These are phyloP conservation scores for Ascochyta koolunga DNA, from an alignment of 2,329 filamentous ascomycete species.

Conservation along the genomic window DNA sequence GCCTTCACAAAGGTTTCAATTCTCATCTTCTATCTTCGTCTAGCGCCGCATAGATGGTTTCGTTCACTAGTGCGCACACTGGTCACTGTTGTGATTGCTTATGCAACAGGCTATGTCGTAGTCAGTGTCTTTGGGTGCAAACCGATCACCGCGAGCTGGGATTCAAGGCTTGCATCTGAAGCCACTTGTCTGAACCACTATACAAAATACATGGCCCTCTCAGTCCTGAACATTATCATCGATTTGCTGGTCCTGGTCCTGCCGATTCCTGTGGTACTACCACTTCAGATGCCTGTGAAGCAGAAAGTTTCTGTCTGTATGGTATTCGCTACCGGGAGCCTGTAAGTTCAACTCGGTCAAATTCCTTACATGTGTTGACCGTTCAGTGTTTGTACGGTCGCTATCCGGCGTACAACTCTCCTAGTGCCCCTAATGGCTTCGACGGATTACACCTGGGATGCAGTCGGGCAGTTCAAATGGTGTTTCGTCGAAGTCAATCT, in stretches of 20 bases:
- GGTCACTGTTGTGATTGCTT: conserved; percentile 1
- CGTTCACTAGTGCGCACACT: conserved; percentile 3
- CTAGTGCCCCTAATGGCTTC: neutral
- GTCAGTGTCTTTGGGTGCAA: conserved; percentile 6
- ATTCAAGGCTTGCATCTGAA: neutral
- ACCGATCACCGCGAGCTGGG: conserved; percentile 11
- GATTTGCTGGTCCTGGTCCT: conserved; percentile 5
- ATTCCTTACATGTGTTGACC: neutral
- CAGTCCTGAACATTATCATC: conserved; percentile 16
- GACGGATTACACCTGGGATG: conserved; percentile 10
- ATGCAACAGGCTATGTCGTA: conserved; percentile 10
- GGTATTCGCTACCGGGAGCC: neutral
- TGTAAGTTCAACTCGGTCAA: neutral
- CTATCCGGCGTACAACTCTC: neutral
- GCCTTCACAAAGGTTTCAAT: conserved; percentile 16
- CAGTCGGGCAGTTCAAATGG: conserved; percentile 21
- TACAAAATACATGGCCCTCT: conserved; percentile 17
- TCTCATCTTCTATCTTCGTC: conserved; percentile 5
- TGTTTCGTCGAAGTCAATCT: conserved; percentile 18
- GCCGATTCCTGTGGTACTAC: neutral
- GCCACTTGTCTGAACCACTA: conserved; percentile 10
- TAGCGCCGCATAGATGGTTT: conserved; percentile 12
- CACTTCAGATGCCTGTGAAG: neutral
- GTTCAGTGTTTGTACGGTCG: neutral
- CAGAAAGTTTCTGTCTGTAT: neutral